Conservation (phyloP, 257 asterid genomes). For the Coffea eugenioides region DNA sequence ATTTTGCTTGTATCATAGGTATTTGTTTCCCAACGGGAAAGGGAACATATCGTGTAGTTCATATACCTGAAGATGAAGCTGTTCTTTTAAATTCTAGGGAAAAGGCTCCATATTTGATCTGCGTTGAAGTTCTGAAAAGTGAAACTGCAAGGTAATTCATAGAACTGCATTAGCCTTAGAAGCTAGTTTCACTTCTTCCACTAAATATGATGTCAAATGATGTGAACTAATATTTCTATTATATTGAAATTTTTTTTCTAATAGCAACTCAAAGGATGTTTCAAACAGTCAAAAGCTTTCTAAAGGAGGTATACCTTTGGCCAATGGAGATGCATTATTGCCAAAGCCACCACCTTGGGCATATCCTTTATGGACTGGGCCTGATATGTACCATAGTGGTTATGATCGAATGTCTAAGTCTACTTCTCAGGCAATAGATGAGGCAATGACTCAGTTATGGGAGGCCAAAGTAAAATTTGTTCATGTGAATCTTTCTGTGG, state of each 20-base stretch:
- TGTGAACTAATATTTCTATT: slow-evolving; percentile 19
- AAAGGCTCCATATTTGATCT: slow-evolving; percentile 96
- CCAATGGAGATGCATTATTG: slow-evolving; percentile 92
- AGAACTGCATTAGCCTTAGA: slow-evolving; percentile 2
- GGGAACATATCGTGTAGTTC: slow-evolving; percentile 96
- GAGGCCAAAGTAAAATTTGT: slow-evolving; percentile 68
- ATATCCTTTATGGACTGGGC: slow-evolving; percentile 81
- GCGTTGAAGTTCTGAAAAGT: slow-evolving; percentile 89
- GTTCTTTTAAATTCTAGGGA: slow-evolving; percentile 98
- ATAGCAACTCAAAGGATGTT: slow-evolving; percentile 70
- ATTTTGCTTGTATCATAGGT: slow-evolving; percentile 49
- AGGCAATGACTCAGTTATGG: slow-evolving; percentile 94
- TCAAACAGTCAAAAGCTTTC: slow-evolving; percentile 76
- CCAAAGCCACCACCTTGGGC: slow-evolving; percentile 99
- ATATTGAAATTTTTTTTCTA: slow-evolving; percentile 27
- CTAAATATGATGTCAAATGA: background rate
- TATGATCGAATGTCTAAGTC: slow-evolving; percentile 87
- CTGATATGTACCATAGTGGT: slow-evolving; percentile 72
- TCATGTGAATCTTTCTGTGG: slow-evolving; percentile 61
- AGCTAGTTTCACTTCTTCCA: background rate
- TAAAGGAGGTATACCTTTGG: slow-evolving; percentile 96
- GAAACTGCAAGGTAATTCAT: slow-evolving; percentile 71
- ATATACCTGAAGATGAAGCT: slow-evolving; percentile 97
- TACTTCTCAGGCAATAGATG: slow-evolving; percentile 97
- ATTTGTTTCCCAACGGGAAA: slow-evolving; percentile 95